Conservation (phyloP, 2,329 filamentous ascomycete species). For the Fonsecaea pedrosoi region DNA sequence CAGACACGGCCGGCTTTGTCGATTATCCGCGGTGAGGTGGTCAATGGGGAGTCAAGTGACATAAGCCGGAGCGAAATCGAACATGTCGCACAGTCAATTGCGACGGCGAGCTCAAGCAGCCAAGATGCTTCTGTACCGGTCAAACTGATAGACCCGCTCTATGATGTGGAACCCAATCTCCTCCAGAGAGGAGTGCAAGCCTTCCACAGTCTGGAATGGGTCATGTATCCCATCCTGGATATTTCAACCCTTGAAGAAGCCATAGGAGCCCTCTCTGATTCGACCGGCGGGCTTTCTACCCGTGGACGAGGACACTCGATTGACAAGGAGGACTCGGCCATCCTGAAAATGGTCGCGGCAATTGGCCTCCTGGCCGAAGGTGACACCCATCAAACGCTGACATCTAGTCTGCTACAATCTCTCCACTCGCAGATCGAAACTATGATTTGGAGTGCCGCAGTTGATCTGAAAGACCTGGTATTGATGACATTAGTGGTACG, state of each 20-base stretch:
- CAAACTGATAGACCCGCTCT: not conserved
- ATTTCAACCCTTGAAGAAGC: not conserved
- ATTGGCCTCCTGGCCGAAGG: conserved; percentile 20
- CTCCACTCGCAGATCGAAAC: conserved; percentile 14
- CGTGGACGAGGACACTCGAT: not conserved
- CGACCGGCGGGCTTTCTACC: not conserved
- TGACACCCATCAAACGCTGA: conserved; percentile 14
- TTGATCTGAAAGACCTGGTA: conserved; percentile 18
- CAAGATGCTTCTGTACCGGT: not conserved
- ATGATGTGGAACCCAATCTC: not conserved
- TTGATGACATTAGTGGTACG: conserved; percentile 19
- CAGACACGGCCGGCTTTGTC: conserved; percentile 11
- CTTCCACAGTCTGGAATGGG: conserved; percentile 10
- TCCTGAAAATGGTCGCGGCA: conserved; percentile 19
- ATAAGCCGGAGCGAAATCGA: conserved; percentile 13
- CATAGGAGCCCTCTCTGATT: not conserved
- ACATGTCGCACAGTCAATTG: conserved; percentile 3
- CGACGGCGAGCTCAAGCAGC: not conserved
- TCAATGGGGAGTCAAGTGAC: conserved; percentile 20
- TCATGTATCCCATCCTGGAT: conserved; percentile 20
- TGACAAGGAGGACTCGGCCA: conserved; percentile 12
- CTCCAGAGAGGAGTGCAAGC: conserved; percentile 2
- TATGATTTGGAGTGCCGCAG: conserved; percentile 18
- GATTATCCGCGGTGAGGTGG: conserved; percentile 20
- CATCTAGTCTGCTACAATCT: conserved; percentile 12